These are phyloP conservation scores for Lathyrus tuberosus DNA, from an alignment of 306 rosid species.

Conservation along the genomic window DNA sequence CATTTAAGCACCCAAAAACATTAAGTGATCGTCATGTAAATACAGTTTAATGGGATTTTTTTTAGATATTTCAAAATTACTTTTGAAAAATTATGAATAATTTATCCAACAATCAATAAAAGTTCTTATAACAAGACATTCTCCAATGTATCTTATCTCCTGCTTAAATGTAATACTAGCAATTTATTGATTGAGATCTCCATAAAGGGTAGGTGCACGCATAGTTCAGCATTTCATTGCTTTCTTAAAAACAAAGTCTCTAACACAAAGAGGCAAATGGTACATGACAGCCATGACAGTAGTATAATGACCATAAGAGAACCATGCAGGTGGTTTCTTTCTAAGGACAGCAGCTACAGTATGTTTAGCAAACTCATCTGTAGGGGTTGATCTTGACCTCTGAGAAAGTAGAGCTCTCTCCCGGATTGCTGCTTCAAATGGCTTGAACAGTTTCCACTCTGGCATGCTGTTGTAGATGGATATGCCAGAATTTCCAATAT, in stretches of 20 bases:
- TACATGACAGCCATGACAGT: constrained; percentile 62
- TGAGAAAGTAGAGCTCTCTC: constrained; percentile 66
- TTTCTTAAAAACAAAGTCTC: constrained; percentile 54
- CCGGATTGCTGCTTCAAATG: constrained; percentile 64
- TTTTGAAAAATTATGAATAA: no score
- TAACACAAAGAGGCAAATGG: constrained; percentile 70
- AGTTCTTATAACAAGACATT: neutral
- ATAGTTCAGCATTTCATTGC: constrained; percentile 46
- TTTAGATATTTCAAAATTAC: no score
- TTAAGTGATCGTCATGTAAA: no score
- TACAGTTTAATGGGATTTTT: no score
- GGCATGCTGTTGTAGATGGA: constrained; percentile 68
- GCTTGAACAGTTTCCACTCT: constrained; percentile 66
- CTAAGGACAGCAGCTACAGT: constrained; percentile 66
- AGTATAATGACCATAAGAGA: constrained; percentile 63
- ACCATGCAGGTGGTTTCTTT: constrained; percentile 84
- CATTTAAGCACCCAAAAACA: no score
- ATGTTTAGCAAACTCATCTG: constrained; percentile 74
- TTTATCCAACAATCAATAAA: neutral
- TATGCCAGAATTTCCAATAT: constrained; percentile 62
- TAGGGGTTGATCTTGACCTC: constrained; percentile 59
- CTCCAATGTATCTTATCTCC: neutral
- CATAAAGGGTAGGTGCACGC: neutral
- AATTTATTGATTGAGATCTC: neutral
- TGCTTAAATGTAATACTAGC: neutral